Base-by-base conservation (phyloP, 495 filamentous ascomycete genomes). In the Cetradonia linearis region DNA sequence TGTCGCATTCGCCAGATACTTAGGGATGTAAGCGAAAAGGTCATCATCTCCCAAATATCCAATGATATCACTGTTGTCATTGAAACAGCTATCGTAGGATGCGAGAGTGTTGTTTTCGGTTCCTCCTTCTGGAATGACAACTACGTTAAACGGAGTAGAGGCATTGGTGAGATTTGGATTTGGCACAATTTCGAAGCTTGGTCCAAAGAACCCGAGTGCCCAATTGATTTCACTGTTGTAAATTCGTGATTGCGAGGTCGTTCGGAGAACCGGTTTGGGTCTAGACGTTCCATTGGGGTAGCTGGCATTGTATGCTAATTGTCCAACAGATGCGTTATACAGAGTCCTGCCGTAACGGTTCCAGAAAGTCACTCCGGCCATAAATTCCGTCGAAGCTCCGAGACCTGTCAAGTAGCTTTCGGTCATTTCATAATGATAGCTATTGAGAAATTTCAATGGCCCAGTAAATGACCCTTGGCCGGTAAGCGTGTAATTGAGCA, bases 281-380 rank as follows among this genome's bases (percentile, higher is more conserved):
- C 75, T 67, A 3, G 68, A 62, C 13, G 76, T 78, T 8, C 74
- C 77, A 66, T 81, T 79, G 0, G 71, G 64, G 62, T 68, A 77
- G 31, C 69, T 72, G 10, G 69, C 61, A 59, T 78, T 72, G 69
- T 77, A 83, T 3, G 66, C 58, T 0, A 74, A 62, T 34, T 76
- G 68, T 11, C 71, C 75, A 20, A 63, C 37, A 3, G 68, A 66
- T 10, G 79, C 76, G 33, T 74, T 75, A 62, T 76, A 81, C 20
- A 81, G 62, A 10, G 72, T 67, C 31, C 79, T 71, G 4, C 79
- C 79, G 55, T 83, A 83, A n/a, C 72, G 65, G 56, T 74, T 76
- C 80, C 79, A 81, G 62, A 80, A 77, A 18, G 66, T 55, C 0
- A 76, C 76, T 16, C 80, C 79, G 13, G 78, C 66, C 34, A 69